Evolutionary conservation across 2,329 filamentous ascomycete genomes (phyloP).

Genomic region (Alternaria sp.): DNA sequence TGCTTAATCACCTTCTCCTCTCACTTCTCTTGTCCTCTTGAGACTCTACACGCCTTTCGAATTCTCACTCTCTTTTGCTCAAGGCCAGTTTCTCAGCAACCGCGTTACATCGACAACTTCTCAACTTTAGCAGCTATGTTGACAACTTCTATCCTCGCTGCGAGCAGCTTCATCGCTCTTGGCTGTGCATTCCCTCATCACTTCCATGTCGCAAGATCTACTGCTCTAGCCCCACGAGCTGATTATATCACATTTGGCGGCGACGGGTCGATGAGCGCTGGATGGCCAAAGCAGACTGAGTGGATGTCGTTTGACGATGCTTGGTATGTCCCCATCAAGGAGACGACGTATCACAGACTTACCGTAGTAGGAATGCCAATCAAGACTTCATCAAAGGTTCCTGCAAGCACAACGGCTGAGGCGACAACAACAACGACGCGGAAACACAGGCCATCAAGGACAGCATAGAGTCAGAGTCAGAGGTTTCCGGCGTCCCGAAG

Average conservation of each 20-base stretch:
- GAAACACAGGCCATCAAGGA: slow-evolving; percentile 52
- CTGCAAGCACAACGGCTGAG: slow-evolving; percentile 46
- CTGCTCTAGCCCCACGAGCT: slow-evolving; percentile 28
- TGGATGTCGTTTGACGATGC: slow-evolving; percentile 51
- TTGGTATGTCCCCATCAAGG: slow-evolving; percentile 28
- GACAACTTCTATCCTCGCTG: slow-evolving; percentile 16
- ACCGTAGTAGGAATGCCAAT: slow-evolving; percentile 44
- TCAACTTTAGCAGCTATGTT: background rate
- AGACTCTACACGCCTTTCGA: background rate
- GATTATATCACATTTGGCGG: slow-evolving; percentile 45
- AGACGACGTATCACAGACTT: background rate
- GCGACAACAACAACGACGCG: slow-evolving; percentile 49
- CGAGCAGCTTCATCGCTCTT: slow-evolving; percentile 41
- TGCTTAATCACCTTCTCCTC: background rate
- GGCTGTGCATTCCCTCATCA: slow-evolving; percentile 34
- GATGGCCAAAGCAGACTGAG: slow-evolving; percentile 48
- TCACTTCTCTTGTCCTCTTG: background rate
- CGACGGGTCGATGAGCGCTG: slow-evolving; percentile 45
- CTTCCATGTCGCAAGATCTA: slow-evolving; percentile 12
- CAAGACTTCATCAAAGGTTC: slow-evolving; percentile 46
- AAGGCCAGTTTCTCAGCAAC: background rate
- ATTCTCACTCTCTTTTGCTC: background rate
- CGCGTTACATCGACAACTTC: background rate
- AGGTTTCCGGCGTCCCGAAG: slow-evolving; percentile 47
- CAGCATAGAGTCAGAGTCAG: slow-evolving; percentile 47